phyloP scores from a whole-genome alignment of 208 protist genomes.

The Vickermania ingenoplastis region DNA sequence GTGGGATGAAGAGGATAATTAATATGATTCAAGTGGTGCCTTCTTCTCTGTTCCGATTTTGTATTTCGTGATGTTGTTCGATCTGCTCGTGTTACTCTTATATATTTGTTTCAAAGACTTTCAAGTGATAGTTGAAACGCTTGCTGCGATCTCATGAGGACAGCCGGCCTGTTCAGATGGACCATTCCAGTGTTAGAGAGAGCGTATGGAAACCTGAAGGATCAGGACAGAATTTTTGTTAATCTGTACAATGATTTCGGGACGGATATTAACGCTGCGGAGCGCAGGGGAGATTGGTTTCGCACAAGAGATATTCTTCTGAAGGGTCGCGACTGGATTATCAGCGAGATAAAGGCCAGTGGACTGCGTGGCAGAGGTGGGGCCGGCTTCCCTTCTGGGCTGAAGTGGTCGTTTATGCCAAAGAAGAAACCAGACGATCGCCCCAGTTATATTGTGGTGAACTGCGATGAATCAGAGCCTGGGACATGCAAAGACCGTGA shows the following conservation, averaged over 20 bases:
- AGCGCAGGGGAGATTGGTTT: slow-evolving; percentile 97
- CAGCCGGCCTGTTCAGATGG: background rate
- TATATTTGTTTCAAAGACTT: no score
- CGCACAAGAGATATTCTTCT: slow-evolving; percentile 95
- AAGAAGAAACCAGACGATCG: slow-evolving; percentile 87
- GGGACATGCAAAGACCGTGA: slow-evolving; percentile 99
- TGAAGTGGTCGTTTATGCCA: slow-evolving; percentile 99
- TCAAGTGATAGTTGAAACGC: no score
- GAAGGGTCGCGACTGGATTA: slow-evolving; percentile 96
- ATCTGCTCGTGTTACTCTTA: no score
- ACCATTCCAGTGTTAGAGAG: slow-evolving; percentile 21
- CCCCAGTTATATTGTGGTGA: slow-evolving; percentile 98
- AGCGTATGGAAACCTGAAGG: slow-evolving; percentile 87
- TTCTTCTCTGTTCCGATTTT: no score
- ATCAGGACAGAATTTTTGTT: slow-evolving; percentile 98
- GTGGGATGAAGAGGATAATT: no score
- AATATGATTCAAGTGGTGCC: no score
- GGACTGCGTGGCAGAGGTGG: slow-evolving; percentile 97
- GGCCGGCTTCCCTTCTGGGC: slow-evolving; percentile 97
- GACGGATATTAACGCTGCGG: slow-evolving; percentile 83
- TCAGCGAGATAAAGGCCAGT: slow-evolving; percentile 94
- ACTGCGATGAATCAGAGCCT: slow-evolving; percentile 99
- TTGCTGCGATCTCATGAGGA: background rate
- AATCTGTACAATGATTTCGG: slow-evolving; percentile 98
- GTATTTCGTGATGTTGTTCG: no score